phyloP scores from a whole-genome alignment of 352 stramenopile genomes.

The Pythium brassicae region DNA sequence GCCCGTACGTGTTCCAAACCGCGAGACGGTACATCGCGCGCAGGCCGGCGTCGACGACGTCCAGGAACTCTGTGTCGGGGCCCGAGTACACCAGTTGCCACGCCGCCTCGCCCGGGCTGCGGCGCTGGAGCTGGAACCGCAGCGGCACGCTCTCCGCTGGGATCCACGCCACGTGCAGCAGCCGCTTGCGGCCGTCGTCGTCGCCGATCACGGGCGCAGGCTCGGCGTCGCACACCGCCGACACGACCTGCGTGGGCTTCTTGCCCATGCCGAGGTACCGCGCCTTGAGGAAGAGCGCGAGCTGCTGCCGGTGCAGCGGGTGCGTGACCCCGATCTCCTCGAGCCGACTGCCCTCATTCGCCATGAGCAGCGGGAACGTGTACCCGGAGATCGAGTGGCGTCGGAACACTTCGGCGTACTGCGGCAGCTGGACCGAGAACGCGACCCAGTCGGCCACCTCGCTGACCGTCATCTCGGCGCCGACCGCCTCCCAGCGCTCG shows the following conservation, averaged over 20 bases:
- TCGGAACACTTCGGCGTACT: conserved; percentile 78
- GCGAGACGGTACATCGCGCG: conserved; percentile 73
- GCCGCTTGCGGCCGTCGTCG: conserved; percentile 16
- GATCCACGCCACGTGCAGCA: conserved; percentile 60
- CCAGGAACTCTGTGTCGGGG: conserved; percentile 66
- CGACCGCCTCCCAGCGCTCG: conserved; percentile 71
- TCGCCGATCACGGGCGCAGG: not conserved
- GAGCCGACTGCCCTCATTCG: conserved; percentile 65
- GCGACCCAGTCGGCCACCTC: conserved; percentile 82
- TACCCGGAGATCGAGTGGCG: conserved; percentile 82
- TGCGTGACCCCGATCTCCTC: conserved; percentile 69
- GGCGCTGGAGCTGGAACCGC: conserved; percentile 69
- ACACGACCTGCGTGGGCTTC: conserved; percentile 43
- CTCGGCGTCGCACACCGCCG: conserved; percentile 32
- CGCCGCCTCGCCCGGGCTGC: conserved; percentile 46
- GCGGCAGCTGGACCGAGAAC: conserved; percentile 73
- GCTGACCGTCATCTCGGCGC: conserved; percentile 81
- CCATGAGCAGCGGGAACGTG: conserved; percentile 84
- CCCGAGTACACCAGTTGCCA: conserved; percentile 62
- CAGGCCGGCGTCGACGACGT: conserved; percentile 45
- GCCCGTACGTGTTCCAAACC: conserved; percentile 82
- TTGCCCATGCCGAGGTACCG: conserved; percentile 78
- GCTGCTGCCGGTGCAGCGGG: conserved; percentile 69
- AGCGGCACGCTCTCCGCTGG: conserved; percentile 40
- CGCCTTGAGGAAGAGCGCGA: conserved; percentile 80